A percentile compares a stretch with the other conserved stretches of the same genome.
phyloP scores from a whole-genome alignment of 2,329 filamentous ascomycete genomes.

The Aspergillus arachidicola region DNA sequence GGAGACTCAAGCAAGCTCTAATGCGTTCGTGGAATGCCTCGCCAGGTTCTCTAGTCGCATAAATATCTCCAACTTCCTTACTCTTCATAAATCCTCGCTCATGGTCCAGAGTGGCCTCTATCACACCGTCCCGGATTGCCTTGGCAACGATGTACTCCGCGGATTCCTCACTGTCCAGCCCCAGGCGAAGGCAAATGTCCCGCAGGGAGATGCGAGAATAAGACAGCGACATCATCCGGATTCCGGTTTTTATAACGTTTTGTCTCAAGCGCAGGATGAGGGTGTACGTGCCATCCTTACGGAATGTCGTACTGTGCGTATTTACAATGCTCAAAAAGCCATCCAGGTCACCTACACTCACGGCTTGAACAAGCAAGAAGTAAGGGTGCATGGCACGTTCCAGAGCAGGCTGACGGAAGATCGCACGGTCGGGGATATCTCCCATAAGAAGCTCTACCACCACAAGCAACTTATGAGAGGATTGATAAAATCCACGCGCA shows the following conservation, averaged over 20 bases:
- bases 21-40: constrained; percentile 99
- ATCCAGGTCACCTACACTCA: constrained; percentile 93
- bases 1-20: constrained; percentile 82
- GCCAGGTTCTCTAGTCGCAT: constrained; percentile 90
- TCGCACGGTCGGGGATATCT: constrained; percentile 92
- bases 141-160: constrained; percentile 99
- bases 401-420: constrained; percentile 86
- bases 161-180: constrained; percentile 92
- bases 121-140: constrained; percentile 95
- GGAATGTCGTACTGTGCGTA: constrained; percentile 80
- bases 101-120: constrained; percentile 90
- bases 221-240: constrained; percentile 97
- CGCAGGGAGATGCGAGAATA: constrained; percentile 96
- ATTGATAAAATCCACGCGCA: constrained; percentile 92
- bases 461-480: constrained; percentile 91
- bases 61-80: constrained; percentile 93
- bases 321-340: constrained; percentile 88
- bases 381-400: constrained; percentile 90
- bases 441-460: constrained; percentile 98
- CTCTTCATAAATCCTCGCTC: constrained; percentile 98
- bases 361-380: constrained; percentile 89
- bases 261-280: constrained; percentile 91
- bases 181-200: constrained; percentile 94
- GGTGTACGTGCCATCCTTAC: constrained; percentile 91
- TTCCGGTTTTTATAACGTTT: constrained; percentile 99